Evolutionary conservation across 2,329 filamentous ascomycete species (phyloP), one percentile per base, ranked within the genome.

Genomic region (Trichoderma oligosporum): DNA sequence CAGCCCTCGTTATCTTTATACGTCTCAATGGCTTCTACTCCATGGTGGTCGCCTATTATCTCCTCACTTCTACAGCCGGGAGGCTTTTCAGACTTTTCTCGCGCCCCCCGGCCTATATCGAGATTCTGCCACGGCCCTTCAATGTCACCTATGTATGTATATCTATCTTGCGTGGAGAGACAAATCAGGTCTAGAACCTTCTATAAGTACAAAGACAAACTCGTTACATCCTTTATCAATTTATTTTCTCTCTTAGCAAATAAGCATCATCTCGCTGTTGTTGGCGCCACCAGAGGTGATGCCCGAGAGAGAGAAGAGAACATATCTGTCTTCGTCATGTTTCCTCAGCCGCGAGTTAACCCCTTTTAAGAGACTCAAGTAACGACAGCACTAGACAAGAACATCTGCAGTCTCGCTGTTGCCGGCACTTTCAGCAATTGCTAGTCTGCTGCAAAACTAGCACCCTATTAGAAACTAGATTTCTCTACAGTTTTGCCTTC

Each of bases 361-460:
- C 89, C 91, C 12, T 88, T 97, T 57, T 94, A 97, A 73, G 91
- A 97, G 73, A 88, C 89, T 4, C 94, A 97, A 76, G 97, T 97
- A 94, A 97, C 92, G 0, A 97, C 93, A 0, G 89, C 94, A 25
- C 78, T 91, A 38, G 94, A 97, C 71, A 76, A 82, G 59, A 97
- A 97, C 69, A 92, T 97, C 31, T 91, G 97, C 79, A 96, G 96
- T 73, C 77, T 97, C 45, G 85, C 89, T 53, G 88, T 97, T 11
- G 85, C 88, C 48, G 94, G 93, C 58, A 95, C 91, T 0, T 97
- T 97, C 70, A 93, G 97, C 68, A 91, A 97, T 70, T 97, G 94
- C 74, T 93, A 97, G 85, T 86, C 73, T 59, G 67, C 44, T 48
- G 11, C 29, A 18, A 31, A 54, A 14, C 16, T 14, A 3, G 20